phyloP scores from a whole-genome alignment of 2,329 filamentous ascomycete genomes.

The Thielaviopsis euricoi region DNA sequence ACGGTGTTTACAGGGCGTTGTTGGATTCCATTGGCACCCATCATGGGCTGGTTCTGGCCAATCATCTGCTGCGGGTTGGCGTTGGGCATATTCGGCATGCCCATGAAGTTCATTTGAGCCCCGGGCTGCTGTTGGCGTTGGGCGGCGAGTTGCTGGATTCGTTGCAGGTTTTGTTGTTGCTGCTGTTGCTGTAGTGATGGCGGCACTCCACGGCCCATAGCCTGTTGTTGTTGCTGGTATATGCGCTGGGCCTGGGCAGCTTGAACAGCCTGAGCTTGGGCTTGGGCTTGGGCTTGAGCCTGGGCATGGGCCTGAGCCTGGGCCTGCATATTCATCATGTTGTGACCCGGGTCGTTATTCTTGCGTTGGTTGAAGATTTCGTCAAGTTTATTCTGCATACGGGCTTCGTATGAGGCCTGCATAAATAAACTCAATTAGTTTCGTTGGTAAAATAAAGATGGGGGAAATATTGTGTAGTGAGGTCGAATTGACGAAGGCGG shows the following conservation, averaged over 20 bases:
- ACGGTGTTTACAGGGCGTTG: not conserved
- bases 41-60: conserved; percentile 18
- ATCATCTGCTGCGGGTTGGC: conserved; percentile 11
- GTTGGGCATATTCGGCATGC: not conserved
- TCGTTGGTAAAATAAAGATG: not conserved
- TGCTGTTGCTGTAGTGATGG: conserved; percentile 14
- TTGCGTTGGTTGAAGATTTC: conserved; percentile 36
- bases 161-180: conserved; percentile 22
- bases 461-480: too few species aligned
- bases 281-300: conserved; percentile 5
- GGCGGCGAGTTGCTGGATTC: too few species aligned
- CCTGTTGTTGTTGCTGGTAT: conserved; percentile 10
- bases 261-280: not conserved
- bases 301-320: not conserved
- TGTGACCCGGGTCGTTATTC: conserved; percentile 30
- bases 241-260: not conserved
- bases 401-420: conserved; percentile 33
- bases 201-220: conserved; percentile 16
- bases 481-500: too few species aligned
- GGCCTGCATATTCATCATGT: not conserved
- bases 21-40: conserved; percentile 16
- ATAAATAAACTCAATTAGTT: not conserved
- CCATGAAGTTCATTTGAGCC: conserved; percentile 13
- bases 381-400: conserved; percentile 27
- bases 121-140: too few species aligned